Evolutionary conservation across 202 grass and related monocot species (phyloP).

Genomic region (Alloteropsis angusta): DNA sequence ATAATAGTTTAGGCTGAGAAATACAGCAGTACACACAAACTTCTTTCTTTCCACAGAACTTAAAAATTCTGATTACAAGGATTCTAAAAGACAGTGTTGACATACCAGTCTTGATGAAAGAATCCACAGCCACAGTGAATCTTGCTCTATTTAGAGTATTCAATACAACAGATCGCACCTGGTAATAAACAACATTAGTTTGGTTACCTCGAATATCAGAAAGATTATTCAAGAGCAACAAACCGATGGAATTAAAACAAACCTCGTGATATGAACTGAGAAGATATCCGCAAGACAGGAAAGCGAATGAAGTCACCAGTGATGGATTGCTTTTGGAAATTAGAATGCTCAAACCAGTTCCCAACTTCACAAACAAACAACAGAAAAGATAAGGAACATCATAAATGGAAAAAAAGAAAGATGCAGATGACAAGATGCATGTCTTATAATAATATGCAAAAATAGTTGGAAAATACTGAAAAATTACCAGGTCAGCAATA

Average conservation of each 20-base stretch:
- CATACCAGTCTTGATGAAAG: slow-evolving; percentile 95
- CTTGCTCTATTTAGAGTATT: slow-evolving; percentile 95
- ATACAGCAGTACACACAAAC: neutral
- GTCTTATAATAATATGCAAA: neutral
- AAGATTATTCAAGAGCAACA: neutral
- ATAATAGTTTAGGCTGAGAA: neutral
- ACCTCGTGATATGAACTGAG: slow-evolving; percentile 97
- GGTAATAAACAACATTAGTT: slow-evolving; percentile 23
- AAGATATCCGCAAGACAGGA: slow-evolving; percentile 89
- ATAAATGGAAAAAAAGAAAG: neutral
- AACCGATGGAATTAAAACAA: slow-evolving; percentile 19
- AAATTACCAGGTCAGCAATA: slow-evolving; percentile 87
- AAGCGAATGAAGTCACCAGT: slow-evolving; percentile 72
- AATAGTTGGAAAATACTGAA: slow-evolving; percentile 7
- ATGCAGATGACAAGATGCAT: neutral
- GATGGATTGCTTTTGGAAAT: slow-evolving; percentile 95
- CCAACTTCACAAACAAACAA: slow-evolving; percentile 54
- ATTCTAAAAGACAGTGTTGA: neutral
- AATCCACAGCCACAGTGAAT: slow-evolving; percentile 97
- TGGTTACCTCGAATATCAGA: slow-evolving; percentile 5
- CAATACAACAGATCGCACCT: slow-evolving; percentile 94
- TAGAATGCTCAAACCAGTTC: slow-evolving; percentile 90
- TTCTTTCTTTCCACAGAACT: neutral
- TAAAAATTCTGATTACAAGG: neutral
- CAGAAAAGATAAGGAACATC: neutral